Evolutionary conservation across 1,139 yeast genomes (phyloP).

Genomic region (Blastobotrys illinoisensis): DNA sequence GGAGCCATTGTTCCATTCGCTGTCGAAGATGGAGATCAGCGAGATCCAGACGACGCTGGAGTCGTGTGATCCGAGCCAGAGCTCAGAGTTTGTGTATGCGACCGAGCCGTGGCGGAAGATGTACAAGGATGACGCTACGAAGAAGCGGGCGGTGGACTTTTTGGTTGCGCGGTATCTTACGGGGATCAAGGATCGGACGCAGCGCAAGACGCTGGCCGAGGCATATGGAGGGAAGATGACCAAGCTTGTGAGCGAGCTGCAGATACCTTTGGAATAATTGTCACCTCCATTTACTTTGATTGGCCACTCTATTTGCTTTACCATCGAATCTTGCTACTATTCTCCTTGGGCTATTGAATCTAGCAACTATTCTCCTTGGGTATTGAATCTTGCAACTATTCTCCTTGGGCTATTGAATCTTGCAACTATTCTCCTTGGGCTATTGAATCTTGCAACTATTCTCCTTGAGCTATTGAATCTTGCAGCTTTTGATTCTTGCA

Average conservation of each 20-base stretch:
- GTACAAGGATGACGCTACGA: not conserved
- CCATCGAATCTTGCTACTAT: no score
- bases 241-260: not conserved
- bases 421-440: no score
- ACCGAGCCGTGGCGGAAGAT: not conserved
- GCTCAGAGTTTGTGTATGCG: not conserved
- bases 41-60: not conserved
- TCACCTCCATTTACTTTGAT: not conserved
- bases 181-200: not conserved
- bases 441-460: no score
- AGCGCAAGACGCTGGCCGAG: not conserved
- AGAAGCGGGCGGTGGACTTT: not conserved
- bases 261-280: not conserved
- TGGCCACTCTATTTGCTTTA: no score
- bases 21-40: not conserved
- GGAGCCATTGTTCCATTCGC: not conserved
- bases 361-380: no score
- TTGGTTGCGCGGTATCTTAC: not conserved
- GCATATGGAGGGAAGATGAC: not conserved
- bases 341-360: no score
- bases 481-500: no score
- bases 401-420: no score
- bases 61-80: not conserved
- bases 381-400: no score
- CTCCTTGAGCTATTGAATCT: no score